A percentile compares a stretch with the other conserved stretches of the same genome.
These are phyloP conservation scores for Anisodus acutangulus DNA, from an alignment of 257 asterid species.

Conservation along the genomic window DNA sequence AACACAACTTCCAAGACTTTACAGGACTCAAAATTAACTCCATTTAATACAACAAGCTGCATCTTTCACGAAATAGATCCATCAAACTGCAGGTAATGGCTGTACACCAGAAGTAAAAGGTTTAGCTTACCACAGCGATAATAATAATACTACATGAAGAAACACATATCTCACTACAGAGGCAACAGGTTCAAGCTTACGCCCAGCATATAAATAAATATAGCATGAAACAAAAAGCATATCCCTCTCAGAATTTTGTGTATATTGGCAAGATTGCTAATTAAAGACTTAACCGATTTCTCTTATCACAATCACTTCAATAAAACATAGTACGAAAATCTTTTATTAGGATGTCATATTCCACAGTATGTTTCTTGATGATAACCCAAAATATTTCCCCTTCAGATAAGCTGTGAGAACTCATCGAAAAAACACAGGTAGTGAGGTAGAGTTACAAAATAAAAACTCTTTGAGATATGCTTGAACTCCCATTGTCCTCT, in stretches of 20 bases:
- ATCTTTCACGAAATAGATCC: neutral
- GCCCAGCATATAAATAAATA: neutral
- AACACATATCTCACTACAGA: neutral
- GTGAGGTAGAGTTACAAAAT: conserved; percentile 6
- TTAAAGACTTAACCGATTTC: neutral
- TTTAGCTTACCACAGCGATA: neutral
- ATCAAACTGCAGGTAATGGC: conserved; percentile 1
- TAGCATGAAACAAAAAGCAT: neutral
- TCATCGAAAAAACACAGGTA: neutral
- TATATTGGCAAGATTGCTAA: neutral
- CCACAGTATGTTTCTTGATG: conserved; percentile 16
- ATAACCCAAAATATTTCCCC: neutral
- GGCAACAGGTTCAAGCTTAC: neutral
- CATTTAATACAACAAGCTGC: conserved; percentile 25
- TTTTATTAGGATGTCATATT: neutral
- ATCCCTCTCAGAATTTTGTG: neutral
- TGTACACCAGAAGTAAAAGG: neutral
- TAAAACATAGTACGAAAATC: neutral
- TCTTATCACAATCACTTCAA: neutral
- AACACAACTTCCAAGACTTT: no score
- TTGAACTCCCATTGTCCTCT: neutral
- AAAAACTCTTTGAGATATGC: conserved; percentile 5
- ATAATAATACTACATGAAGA: neutral
- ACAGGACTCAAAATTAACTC: neutral
- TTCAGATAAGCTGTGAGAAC: neutral